Evolutionary conservation across 1,139 yeast genomes (phyloP).

Genomic region (Schizosaccharomyces versatilis): DNA sequence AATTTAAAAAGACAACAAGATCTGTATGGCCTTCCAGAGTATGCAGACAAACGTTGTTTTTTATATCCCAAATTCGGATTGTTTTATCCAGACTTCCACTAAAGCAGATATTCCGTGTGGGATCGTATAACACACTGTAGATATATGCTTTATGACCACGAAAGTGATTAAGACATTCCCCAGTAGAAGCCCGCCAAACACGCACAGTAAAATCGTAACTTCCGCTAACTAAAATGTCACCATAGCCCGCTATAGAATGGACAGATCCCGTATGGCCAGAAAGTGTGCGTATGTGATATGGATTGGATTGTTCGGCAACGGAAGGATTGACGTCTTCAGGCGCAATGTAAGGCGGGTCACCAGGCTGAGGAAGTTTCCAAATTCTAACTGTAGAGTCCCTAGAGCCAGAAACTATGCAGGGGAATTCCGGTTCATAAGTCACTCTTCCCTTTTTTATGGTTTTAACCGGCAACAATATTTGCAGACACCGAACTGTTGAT

Average conservation of each 20-base stretch:
- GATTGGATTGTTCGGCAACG: slow-evolving; percentile 25
- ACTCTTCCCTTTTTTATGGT: slow-evolving; percentile 15
- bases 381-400: slow-evolving; percentile 72
- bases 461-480: slow-evolving; percentile 37
- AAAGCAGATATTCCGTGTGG: slow-evolving; percentile 52
- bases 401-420: slow-evolving; percentile 67
- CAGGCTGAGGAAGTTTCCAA: slow-evolving; percentile 53
- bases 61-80: slow-evolving; percentile 75
- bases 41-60: slow-evolving; percentile 42
- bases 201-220: slow-evolving; percentile 78
- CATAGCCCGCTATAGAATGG: slow-evolving; percentile 70
- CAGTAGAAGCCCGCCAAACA: slow-evolving; percentile 72
- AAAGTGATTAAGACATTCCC: slow-evolving; percentile 49
- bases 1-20: slow-evolving; percentile 64
- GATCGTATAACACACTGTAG: slow-evolving; percentile 67
- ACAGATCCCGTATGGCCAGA: slow-evolving; percentile 77
- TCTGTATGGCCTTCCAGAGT: slow-evolving; percentile 70
- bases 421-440: slow-evolving; percentile 25
- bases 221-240: slow-evolving; percentile 67
- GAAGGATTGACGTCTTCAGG: slow-evolving; percentile 3
- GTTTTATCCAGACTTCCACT: slow-evolving; percentile 86
- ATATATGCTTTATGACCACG: slow-evolving; percentile 74
- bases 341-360: slow-evolving; percentile 17
- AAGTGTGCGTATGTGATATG: slow-evolving; percentile 51
- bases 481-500: slow-evolving; percentile 10